Base-by-base conservation (phyloP, 805 yeast genomes). In the Yamadazyma nakazawae region DNA sequence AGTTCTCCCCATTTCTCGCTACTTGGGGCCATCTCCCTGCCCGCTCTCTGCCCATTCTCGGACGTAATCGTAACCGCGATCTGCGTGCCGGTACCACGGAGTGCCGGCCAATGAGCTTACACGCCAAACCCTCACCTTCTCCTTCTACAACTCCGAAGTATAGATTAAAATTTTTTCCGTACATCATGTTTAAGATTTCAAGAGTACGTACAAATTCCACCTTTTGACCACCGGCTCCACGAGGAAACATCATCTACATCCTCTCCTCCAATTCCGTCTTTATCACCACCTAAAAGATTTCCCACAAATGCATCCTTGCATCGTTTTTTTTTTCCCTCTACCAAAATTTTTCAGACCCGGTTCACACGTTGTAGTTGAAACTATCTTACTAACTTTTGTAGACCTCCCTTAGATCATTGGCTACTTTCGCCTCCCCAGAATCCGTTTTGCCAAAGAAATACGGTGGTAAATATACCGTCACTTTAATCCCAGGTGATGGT, bases 401-500 rank as follows among this genome's bases (percentile, higher is more conserved):
- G 71, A 53, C 60, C 48, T 53, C 67, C 37, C 41, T 63, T 47
- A 74, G 77, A 63, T 54, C 67, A 45, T 64, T 72, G 50, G 86
- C 89, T 49, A 77, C 88, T 42, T 67, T 76, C 47, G 78, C 82
- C 47, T 69, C 82, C 25, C 77, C 85, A 46, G 86, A 81, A 65
- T 61, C 78, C 50, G 78, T 79, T 54, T 75, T 87, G 61, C 95
- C 96, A 61, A 88, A 88, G 76, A 86, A 88, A 72, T 90, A 88
- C 74, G 98, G 98, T 58, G 96, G 97, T 53, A 84, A 84, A 66
- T 91, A 81, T 78, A 87, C 92, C 44, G 97, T 94, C 48, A 92
- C 99, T 42, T 78, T 92, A 67, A 85, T 92, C 59, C 98, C 98
- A 49, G 97, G 99, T 72, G 99, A 92, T 66, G 98, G 98, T 80